Evolutionary conservation across 2,329 filamentous ascomycete species (phyloP).

Genomic region (Sclerotinia spermophila): DNA sequence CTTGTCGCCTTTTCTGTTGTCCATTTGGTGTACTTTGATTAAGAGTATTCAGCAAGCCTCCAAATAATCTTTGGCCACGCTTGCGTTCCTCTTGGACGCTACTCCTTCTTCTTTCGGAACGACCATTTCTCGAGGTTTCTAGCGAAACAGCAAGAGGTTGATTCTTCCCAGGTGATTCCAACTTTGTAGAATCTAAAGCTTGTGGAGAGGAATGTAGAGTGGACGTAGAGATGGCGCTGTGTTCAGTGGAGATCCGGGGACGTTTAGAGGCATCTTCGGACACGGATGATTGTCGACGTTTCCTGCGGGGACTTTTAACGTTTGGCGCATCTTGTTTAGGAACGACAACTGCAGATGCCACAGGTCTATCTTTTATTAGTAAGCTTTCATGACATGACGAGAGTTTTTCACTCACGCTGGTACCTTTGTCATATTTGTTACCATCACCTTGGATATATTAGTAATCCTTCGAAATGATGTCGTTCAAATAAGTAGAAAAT

Average conservation of each 20-base stretch:
- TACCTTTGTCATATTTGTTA: constrained; percentile 9
- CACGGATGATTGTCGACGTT: constrained; percentile 51
- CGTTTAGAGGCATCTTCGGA: constrained; percentile 51
- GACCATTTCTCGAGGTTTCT: constrained; percentile 18
- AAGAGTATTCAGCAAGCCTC: constrained; percentile 58
- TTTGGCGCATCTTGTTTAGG: constrained; percentile 28
- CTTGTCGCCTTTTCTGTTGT: constrained; percentile 66
- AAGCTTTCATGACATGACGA: neutral
- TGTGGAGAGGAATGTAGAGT: constrained; percentile 35
- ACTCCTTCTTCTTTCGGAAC: constrained; percentile 40
- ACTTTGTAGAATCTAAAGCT: constrained; percentile 19
- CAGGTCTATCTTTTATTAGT: constrained; percentile 28
- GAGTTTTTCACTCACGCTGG: constrained; percentile 1
- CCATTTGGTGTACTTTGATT: constrained; percentile 64
- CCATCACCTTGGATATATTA: constrained; percentile 9
- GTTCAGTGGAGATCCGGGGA: constrained; percentile 42
- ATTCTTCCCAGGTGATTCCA: constrained; percentile 13
- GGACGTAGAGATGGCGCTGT: constrained; percentile 24
- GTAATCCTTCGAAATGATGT: neutral
- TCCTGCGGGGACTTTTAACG: constrained; percentile 25
- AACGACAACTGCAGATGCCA: constrained; percentile 39
- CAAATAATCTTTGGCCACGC: constrained; percentile 81
- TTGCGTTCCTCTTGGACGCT: constrained; percentile 72
- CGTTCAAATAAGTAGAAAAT: neutral
- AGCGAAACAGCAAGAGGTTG: neutral